Conservation (phyloP, 2,329 filamentous ascomycete species). For the Paecilomyces variotii region DNA sequence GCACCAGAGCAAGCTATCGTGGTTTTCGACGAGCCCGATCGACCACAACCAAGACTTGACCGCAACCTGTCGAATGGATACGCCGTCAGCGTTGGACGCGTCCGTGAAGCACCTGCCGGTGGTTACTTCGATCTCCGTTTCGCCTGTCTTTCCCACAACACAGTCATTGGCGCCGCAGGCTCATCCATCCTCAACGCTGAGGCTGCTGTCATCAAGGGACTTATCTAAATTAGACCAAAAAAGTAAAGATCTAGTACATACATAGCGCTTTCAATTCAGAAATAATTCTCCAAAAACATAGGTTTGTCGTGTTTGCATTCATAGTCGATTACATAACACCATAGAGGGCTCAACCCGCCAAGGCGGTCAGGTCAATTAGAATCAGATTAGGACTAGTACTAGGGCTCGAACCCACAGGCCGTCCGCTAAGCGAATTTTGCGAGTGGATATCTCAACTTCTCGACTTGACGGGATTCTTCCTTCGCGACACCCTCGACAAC, state of each 20-base stretch:
- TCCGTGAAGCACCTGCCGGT: conserved; percentile 69
- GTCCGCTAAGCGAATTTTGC: conserved; percentile 25
- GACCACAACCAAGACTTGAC: conserved; percentile 86
- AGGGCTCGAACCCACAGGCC: conserved; percentile 21
- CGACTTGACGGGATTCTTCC: conserved; percentile 14
- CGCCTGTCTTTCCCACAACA: conserved; percentile 83
- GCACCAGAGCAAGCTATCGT: conserved; percentile 74
- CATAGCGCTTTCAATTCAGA: not conserved
- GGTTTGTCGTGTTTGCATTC: not conserved
- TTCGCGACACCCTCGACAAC: conserved; percentile 30
- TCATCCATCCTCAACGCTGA: conserved; percentile 93
- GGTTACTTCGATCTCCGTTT: conserved; percentile 94
- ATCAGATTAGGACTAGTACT: conserved; percentile 20
- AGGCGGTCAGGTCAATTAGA: not conserved
- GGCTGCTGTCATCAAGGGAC: conserved; percentile 82
- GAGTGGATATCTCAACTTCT: conserved; percentile 11
- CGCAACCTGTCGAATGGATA: conserved; percentile 79
- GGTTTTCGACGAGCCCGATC: conserved; percentile 81
- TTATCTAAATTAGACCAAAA: conserved; percentile 45
- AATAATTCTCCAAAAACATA: not conserved
- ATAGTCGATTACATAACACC: not conserved
- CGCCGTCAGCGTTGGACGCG: conserved; percentile 79
- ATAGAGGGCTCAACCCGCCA: not conserved
- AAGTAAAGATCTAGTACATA: conserved; percentile 4
- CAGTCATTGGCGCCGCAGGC: conserved; percentile 92